These are phyloP conservation scores for Trypanosoma theileri DNA, from an alignment of 208 protist genomes.

Conservation along the genomic window DNA sequence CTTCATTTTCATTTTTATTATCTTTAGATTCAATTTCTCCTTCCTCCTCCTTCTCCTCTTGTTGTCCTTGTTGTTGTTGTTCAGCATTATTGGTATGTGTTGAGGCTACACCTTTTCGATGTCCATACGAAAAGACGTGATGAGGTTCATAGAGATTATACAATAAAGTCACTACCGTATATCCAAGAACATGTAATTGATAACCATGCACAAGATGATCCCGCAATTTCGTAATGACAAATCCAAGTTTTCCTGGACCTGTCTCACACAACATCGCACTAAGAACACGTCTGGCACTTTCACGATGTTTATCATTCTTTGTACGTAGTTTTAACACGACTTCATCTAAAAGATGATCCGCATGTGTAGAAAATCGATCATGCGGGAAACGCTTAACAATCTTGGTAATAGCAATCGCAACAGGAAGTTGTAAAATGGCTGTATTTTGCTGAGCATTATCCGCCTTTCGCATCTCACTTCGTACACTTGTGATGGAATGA, in stretches of 20 bases:
- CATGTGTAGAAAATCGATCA: conserved; percentile 71
- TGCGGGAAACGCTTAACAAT: conserved; percentile 82
- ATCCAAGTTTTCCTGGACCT: conserved; percentile 76
- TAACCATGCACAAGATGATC: conserved; percentile 90
- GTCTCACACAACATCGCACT: conserved; percentile 81
- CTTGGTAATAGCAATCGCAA: conserved; percentile 85
- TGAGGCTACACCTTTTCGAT: background rate
- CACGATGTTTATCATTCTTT: conserved; percentile 86
- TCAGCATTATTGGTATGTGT: background rate
- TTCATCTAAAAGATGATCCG: conserved; percentile 78
- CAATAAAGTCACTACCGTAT: conserved; percentile 88
- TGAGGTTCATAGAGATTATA: conserved; percentile 88
- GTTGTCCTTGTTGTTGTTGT: background rate
- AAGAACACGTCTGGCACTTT: conserved; percentile 80
- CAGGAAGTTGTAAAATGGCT: conserved; percentile 81
- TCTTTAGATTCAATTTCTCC: conserved; percentile 4
- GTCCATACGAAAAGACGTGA: conserved; percentile 31
- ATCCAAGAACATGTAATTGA: conserved; percentile 91
- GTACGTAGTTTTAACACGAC: conserved; percentile 83
- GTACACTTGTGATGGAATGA: conserved; percentile 66
- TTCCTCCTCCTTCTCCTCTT: conserved; percentile 8
- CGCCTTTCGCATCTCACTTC: conserved; percentile 60
- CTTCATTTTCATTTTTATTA: conserved; percentile 4
- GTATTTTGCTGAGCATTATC: conserved; percentile 45
- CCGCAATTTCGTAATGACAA: conserved; percentile 83